Percentiles rank a stretch among this genome's conserved stretches.
These are phyloP conservation scores for Leishmania martiniquensis DNA, from an alignment of 208 protist species.

Conservation along the genomic window DNA sequence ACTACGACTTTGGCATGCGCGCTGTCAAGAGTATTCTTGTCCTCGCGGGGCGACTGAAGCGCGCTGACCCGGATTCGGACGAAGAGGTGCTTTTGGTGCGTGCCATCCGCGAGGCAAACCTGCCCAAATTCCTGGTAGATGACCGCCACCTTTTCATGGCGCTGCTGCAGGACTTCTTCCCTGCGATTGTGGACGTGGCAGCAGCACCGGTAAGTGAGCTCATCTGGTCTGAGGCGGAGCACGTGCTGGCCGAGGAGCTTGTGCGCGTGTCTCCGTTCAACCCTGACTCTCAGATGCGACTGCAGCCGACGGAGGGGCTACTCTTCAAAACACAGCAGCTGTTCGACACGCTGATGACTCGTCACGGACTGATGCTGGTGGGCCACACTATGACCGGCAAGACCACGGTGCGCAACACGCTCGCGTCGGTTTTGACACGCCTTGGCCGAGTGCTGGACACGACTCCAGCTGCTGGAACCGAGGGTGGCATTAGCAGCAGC, in stretches of 20 bases:
- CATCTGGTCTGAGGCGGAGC: slow-evolving; percentile 46
- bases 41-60: slow-evolving; percentile 92
- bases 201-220: slow-evolving; percentile 59
- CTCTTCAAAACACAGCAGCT: slow-evolving; percentile 92
- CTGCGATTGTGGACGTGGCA: slow-evolving; percentile 31
- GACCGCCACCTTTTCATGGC: slow-evolving; percentile 92
- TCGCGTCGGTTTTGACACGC: slow-evolving; percentile 70
- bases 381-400: slow-evolving; percentile 96
- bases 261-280: background rate
- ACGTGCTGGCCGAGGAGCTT: slow-evolving; percentile 56
- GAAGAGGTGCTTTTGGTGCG: slow-evolving; percentile 94
- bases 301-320: slow-evolving; percentile 82
- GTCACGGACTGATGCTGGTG: slow-evolving; percentile 95
- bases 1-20: slow-evolving; percentile 97
- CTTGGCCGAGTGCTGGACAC: slow-evolving; percentile 34
- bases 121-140: slow-evolving; percentile 93
- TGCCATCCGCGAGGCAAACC: slow-evolving; percentile 92
- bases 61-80: slow-evolving; percentile 75
- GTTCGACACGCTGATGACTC: slow-evolving; percentile 91
- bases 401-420: slow-evolving; percentile 80
- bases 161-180: slow-evolving; percentile 94
- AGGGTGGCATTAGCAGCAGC: background rate
- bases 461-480: background rate
- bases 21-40: slow-evolving; percentile 96
- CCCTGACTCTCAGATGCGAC: slow-evolving; percentile 17